These are phyloP conservation scores for Boletus speciosus DNA, from an alignment of 768 basidiomycete species.

Conservation along the genomic window DNA sequence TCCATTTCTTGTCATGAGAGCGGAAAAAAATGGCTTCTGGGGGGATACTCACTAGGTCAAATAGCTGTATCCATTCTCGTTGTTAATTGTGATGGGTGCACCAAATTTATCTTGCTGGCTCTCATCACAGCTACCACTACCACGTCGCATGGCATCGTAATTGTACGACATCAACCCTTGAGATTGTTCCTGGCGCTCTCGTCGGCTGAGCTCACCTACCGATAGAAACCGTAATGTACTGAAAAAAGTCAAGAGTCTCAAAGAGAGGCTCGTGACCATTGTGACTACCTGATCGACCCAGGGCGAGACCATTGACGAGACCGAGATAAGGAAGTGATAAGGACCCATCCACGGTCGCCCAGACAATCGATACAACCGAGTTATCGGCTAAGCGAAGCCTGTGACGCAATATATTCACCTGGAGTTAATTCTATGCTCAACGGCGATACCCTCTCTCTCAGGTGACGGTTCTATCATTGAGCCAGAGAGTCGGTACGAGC, in stretches of 20 bases:
- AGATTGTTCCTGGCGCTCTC: slow-evolving; percentile 20
- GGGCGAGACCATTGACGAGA: slow-evolving; percentile 1
- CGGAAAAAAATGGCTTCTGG: background rate
- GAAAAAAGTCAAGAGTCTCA: background rate
- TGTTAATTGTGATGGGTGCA: slow-evolving; percentile 30
- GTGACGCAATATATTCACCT: slow-evolving; percentile 28
- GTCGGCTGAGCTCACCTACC: background rate
- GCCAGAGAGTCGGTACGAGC: slow-evolving; percentile 20
- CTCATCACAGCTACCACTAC: slow-evolving; percentile 19
- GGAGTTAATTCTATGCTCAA: slow-evolving; percentile 11
- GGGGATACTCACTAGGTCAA: slow-evolving; percentile 12
- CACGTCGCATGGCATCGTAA: slow-evolving; percentile 18
- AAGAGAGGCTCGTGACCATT: background rate
- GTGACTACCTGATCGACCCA: slow-evolving; percentile 2
- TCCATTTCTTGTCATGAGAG: slow-evolving; percentile 9
- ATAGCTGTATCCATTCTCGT: slow-evolving; percentile 27
- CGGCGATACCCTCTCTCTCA: slow-evolving; percentile 12
- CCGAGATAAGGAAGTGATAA: background rate
- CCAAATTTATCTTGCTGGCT: slow-evolving; percentile 28
- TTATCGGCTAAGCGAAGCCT: slow-evolving; percentile 13
- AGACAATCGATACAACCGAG: slow-evolving; percentile 2
- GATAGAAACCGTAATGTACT: background rate
- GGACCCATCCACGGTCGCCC: background rate
- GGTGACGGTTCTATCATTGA: slow-evolving; percentile 12
- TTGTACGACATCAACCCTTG: slow-evolving; percentile 27